Conservation (phyloP, 2,329 filamentous ascomycete genomes). For the Fusarium annulatum region DNA sequence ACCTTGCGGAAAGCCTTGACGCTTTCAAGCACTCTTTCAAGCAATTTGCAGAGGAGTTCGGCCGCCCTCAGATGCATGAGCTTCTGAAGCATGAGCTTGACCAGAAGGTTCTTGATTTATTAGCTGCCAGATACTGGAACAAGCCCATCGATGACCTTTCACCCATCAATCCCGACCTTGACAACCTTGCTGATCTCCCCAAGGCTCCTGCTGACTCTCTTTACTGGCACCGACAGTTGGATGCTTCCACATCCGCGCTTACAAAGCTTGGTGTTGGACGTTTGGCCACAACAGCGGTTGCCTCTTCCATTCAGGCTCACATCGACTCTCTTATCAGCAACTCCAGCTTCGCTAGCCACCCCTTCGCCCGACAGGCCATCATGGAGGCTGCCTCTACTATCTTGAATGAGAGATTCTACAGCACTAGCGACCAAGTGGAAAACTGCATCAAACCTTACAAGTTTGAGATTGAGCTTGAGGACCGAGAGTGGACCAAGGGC, state of each 20-base stretch:
- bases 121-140: slow-evolving; percentile 97
- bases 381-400: slow-evolving; percentile 90
- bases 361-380: slow-evolving; percentile 93
- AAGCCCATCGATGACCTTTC: slow-evolving; percentile 89
- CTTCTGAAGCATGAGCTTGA: slow-evolving; percentile 93
- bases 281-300: slow-evolving; percentile 90
- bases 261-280: slow-evolving; percentile 95
- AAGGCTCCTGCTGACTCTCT: slow-evolving; percentile 86
- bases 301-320: slow-evolving; percentile 85
- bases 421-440: slow-evolving; percentile 96
- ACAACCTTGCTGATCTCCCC: slow-evolving; percentile 81
- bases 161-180: slow-evolving; percentile 71
- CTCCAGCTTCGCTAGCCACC: slow-evolving; percentile 89
- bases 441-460: slow-evolving; percentile 99
- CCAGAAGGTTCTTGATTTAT: slow-evolving; percentile 90
- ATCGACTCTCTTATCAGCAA: slow-evolving; percentile 81
- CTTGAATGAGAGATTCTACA: slow-evolving; percentile 93
- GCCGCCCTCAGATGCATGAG: slow-evolving; percentile 87
- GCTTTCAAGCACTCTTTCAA: slow-evolving; percentile 99
- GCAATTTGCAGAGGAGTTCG: slow-evolving; percentile 89
- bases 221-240: slow-evolving; percentile 94
- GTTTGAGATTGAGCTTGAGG: slow-evolving; percentile 95
- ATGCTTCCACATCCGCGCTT: slow-evolving; percentile 87
- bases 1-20: slow-evolving; percentile 93
- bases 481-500: slow-evolving; percentile 86